Conservation (phyloP, 805 yeast species). For the Candida oleophila region DNA sequence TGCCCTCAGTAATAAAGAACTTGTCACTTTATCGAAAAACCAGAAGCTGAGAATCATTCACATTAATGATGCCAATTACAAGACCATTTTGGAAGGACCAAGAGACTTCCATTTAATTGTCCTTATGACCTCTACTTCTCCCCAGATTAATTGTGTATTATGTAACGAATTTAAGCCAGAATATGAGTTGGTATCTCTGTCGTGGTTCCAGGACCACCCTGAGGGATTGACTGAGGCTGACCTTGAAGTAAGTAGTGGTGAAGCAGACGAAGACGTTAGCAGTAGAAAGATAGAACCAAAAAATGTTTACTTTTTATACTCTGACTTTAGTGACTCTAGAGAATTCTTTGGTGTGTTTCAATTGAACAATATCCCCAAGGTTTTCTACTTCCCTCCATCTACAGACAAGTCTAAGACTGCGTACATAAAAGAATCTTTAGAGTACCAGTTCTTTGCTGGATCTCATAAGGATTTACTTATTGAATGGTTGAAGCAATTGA, state of each 20-base stretch:
- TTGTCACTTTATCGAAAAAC: slow-evolving; percentile 17
- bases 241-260: slow-evolving; percentile 36
- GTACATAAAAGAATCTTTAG: slow-evolving; percentile 26
- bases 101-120: slow-evolving; percentile 69
- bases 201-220: slow-evolving; percentile 57
- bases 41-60: slow-evolving; percentile 17
- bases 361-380: slow-evolving; percentile 75
- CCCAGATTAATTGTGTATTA: slow-evolving; percentile 72
- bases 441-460: slow-evolving; percentile 48
- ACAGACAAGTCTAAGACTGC: slow-evolving; percentile 26
- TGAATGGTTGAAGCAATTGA: slow-evolving; percentile 33
- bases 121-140: slow-evolving; percentile 70
- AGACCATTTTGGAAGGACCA: slow-evolving; percentile 55
- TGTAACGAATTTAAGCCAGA: slow-evolving; percentile 73
- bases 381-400: slow-evolving; percentile 61
- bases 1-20: slow-evolving; percentile 22
- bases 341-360: slow-evolving; percentile 51
- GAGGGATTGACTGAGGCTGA: slow-evolving; percentile 29
- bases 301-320: slow-evolving; percentile 64
- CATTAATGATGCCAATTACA: slow-evolving; percentile 61
- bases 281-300: slow-evolving; percentile 5
- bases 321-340: slow-evolving; percentile 66
- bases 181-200: slow-evolving; percentile 56
- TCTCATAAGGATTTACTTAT: slow-evolving; percentile 38
- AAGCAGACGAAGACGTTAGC: neutral